Base-by-base conservation (phyloP, 1,139 yeast genomes). In the Pichia inconspicua region DNA sequence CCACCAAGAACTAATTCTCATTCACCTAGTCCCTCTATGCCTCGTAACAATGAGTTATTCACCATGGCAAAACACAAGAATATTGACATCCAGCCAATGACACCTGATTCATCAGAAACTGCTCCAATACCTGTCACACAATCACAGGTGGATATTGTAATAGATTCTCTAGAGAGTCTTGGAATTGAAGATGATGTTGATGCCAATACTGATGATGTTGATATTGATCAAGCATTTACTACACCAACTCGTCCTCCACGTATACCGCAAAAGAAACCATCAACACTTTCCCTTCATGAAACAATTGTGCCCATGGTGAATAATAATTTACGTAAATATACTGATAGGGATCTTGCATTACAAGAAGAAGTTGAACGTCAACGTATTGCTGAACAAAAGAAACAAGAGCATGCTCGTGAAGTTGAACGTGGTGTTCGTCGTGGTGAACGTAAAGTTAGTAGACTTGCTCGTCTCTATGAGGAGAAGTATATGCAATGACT, bases 391-490 rank as follows among this genome's bases (percentile, higher is more conserved):
- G 51, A 35, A 41, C 42, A 41, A 40, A 41, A 17, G 31, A 49
- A 49, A 36, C 47, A 44, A 31, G 38, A 47, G 34, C 49, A 49
- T 28, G 53, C 53, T 19, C 52, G 46, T 28, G 55, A 49, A 40
- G 49, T 49, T 22, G 55, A 48, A 40, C 25, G 41, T 11, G 51
- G 55, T 40, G 54, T 46, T 19, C 44, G 48, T 27, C 46, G 51
- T 31, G 56, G 53, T 12, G 64, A 80, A 41, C 61, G 80, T 34
- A 77, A 74, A 57, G 82, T 77, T 11, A 72, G 80, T 17, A 72
- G 75, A 54, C 64, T 77, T 51, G 76, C 81, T 5, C 66, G 63
- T 53, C 59, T 77, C 47, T 77, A 72, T 54, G 82, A 77, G 58
- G 79, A 76, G 55, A 66, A 78, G 51, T 65, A 72, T 7, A 43